These are phyloP conservation scores for Phialocephala subalpina DNA, from an alignment of 2,329 filamentous ascomycete genomes.

Conservation along the genomic window DNA sequence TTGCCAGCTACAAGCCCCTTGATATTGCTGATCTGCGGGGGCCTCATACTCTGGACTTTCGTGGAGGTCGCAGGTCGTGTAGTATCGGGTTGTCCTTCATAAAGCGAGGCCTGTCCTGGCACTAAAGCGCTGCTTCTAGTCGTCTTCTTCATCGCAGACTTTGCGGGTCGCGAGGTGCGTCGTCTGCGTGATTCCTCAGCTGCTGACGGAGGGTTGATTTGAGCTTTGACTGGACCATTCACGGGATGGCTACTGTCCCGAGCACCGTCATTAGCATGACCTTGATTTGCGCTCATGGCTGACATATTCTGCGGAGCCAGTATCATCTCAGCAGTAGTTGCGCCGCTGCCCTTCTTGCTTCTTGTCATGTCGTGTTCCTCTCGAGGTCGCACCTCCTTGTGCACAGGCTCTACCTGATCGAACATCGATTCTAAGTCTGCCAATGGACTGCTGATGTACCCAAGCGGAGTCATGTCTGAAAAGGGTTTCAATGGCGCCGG, in stretches of 20 bases:
- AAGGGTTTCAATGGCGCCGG: neutral
- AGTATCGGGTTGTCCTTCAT: neutral
- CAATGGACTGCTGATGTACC: neutral
- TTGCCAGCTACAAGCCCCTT: conserved; percentile 3
- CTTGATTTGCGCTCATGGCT: neutral
- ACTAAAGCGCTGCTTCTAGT: neutral
- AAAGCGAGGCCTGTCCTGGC: neutral
- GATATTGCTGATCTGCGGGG: neutral
- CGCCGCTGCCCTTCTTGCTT: neutral
- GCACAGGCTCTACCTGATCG: neutral
- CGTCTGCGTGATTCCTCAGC: conserved; percentile 5
- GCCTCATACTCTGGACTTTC: neutral
- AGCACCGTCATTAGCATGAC: neutral
- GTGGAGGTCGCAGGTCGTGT: neutral
- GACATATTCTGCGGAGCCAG: neutral
- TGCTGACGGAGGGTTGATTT: neutral
- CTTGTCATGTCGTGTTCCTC: neutral
- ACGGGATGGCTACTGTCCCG: neutral
- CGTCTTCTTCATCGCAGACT: conserved; percentile 25
- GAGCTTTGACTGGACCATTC: neutral
- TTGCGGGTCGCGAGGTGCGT: conserved; percentile 10
- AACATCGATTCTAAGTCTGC: neutral
- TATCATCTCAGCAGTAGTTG: neutral
- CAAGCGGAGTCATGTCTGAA: neutral
- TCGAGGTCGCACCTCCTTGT: neutral